These are phyloP conservation scores for Debaryomyces psychrophilus DNA, from an alignment of 1,139 yeast genomes.

Conservation along the genomic window DNA sequence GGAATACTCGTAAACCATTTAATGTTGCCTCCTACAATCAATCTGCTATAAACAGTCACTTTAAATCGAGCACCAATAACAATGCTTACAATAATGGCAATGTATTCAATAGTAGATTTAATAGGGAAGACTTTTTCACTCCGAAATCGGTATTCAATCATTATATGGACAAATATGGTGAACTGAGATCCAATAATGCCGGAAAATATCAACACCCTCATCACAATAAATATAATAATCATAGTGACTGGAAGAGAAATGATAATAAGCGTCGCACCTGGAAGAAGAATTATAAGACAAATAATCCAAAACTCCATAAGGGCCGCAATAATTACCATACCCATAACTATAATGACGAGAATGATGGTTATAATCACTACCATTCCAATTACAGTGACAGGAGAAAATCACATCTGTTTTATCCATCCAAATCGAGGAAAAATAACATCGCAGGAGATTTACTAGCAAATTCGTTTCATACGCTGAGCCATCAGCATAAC, in stretches of 20 bases:
- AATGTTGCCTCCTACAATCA: slow-evolving; percentile 59
- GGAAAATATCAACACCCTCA: slow-evolving; percentile 15
- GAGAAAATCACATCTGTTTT: slow-evolving; percentile 36
- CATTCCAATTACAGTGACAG: slow-evolving; percentile 12
- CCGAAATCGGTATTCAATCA: slow-evolving; percentile 75
- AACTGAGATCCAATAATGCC: slow-evolving; percentile 27
- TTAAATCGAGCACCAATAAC: slow-evolving; percentile 26
- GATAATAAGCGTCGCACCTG: slow-evolving; percentile 35
- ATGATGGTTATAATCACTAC: slow-evolving; percentile 18
- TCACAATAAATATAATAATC: slow-evolving; percentile 18
- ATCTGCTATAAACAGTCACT: slow-evolving; percentile 26
- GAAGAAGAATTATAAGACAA: slow-evolving; percentile 22
- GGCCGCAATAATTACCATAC: slow-evolving; percentile 10
- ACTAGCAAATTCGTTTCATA: slow-evolving; percentile 11
- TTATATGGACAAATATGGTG: slow-evolving; percentile 71
- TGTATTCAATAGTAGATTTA: slow-evolving; percentile 42
- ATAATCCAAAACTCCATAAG: slow-evolving; percentile 17
- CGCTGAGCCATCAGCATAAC: slow-evolving; percentile 9
- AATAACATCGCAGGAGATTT: slow-evolving; percentile 2
- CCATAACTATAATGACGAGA: slow-evolving; percentile 18
- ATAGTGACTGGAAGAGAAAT: slow-evolving; percentile 38
- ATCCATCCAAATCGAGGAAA: slow-evolving; percentile 30
- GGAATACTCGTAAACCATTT: slow-evolving; percentile 61
- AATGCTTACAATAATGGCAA: slow-evolving; percentile 21
- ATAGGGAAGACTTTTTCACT: slow-evolving; percentile 73